Evolutionary conservation across 345 rosid genomes (phyloP), one percentile per base, ranked within the genome.

Genomic region (Pistacia integerrima): DNA sequence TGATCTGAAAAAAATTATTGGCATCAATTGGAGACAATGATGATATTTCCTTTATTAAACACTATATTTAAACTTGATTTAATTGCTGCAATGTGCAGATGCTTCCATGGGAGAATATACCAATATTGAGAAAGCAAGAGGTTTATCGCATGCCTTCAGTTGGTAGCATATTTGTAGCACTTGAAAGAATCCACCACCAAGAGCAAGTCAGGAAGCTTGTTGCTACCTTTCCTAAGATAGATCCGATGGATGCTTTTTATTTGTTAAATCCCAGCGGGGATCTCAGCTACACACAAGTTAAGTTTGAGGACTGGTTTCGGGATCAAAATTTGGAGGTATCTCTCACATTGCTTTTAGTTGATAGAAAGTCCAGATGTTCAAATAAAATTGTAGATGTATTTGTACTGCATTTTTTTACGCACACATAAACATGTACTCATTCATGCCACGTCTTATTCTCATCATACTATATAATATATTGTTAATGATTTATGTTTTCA

Each of bases 91-190:
- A 22, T 82, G 11, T 64, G 69, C 82, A 96, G 98, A 96, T 96
- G 99, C 93, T 96, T 86, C 97, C 99, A 11, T 96, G 99, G 99
- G 99, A 96, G 84, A 96, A 84, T 78, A 81, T 96, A 69, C 98
- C 99, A 2, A 84, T 81, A 57, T 84, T 96, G 55, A 86, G 98
- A 85, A 89, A 86, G 66, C 94, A 91, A 67, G 99, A 92, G 85
- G 94, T 91, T 67, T 96, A 96, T 82, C 94, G 98, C 61, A 90
- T 96, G 96, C 99, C 99, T 70, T 92, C 97, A 8, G 91, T 93
- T n/a, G 87, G 88, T 73, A 93, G 98, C 83, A 91, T 92, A 73
- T 79, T 78, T 20, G 78, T 78, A 28, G 84, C 84, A 51, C 84
- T 92, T 54, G 82, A 90, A 67, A 90, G 84, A 85, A 87, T 87